These are phyloP conservation scores for Tetrahymena malaccensis DNA, from an alignment of 73 alveolate species.

Conservation along the genomic window DNA sequence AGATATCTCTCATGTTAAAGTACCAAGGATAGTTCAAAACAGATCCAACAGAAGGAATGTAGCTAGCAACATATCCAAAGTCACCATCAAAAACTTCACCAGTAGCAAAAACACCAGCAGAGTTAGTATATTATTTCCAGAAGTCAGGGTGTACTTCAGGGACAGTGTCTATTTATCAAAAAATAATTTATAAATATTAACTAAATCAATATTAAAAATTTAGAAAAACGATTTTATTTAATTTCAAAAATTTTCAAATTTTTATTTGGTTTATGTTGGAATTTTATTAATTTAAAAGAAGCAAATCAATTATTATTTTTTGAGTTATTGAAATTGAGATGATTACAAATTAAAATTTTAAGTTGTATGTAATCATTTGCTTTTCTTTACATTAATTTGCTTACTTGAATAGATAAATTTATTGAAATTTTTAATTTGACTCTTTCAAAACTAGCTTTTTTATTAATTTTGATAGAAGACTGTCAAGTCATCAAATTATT, in stretches of 20 bases:
- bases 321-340: not conserved
- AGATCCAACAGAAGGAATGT: constrained; percentile 70
- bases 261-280: too few relatives aligned
- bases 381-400: not conserved
- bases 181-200: not conserved
- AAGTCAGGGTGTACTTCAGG: constrained; percentile 79
- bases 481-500: too few relatives aligned
- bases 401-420: not conserved
- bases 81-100: constrained; percentile 77
- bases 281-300: too few relatives aligned
- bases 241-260: too few relatives aligned
- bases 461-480: not conserved
- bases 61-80: constrained; percentile 55
- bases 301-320: too few relatives aligned
- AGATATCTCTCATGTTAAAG: constrained; percentile 62
- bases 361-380: not conserved
- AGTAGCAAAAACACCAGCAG: constrained; percentile 77
- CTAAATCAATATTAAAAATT: too few relatives aligned
- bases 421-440: not conserved
- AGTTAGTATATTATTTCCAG: constrained; percentile 70
- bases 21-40: constrained; percentile 87
- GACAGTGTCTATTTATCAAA: constrained; percentile 59
- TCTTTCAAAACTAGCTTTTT: not conserved
- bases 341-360: too few relatives aligned
- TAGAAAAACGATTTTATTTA: too few relatives aligned